phyloP scores from a whole-genome alignment of 2,329 filamentous ascomycete genomes.

The Huntiella abstrusa region DNA sequence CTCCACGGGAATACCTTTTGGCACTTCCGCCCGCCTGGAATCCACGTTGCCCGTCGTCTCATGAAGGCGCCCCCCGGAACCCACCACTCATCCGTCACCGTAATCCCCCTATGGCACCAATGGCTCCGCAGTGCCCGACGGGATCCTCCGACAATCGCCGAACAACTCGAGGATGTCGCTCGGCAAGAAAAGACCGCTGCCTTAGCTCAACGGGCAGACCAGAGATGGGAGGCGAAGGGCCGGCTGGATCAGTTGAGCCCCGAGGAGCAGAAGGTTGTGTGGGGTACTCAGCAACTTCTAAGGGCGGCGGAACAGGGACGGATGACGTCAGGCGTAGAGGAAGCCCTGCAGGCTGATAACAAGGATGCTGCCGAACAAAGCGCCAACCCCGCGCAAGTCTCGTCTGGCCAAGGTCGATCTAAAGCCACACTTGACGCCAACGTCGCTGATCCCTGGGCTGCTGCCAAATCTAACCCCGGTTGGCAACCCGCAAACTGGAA shows the following conservation, averaged over 20 bases:
- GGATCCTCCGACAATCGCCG: conserved; percentile 34
- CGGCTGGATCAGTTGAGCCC: conserved; percentile 26
- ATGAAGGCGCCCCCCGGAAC: conserved; percentile 37
- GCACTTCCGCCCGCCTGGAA: conserved; percentile 39
- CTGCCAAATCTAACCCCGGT: conserved; percentile 35
- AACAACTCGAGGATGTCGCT: conserved; percentile 34
- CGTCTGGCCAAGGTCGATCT: background rate
- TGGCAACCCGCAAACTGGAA: conserved; percentile 50
- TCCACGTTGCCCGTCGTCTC: conserved; percentile 31
- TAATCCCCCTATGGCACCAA: conserved; percentile 47
- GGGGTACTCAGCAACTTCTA: conserved; percentile 7
- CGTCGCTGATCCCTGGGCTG: conserved; percentile 38
- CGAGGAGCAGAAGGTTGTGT: conserved; percentile 12
- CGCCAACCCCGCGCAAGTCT: background rate
- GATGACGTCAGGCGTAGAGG: background rate
- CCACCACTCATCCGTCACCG: conserved; percentile 34
- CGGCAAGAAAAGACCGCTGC: conserved; percentile 34
- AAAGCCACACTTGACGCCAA: conserved; percentile 12
- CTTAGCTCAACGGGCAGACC: conserved; percentile 42
- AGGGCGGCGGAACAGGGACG: background rate
- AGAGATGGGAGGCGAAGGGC: conserved; percentile 42
- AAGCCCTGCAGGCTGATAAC: conserved; percentile 12
- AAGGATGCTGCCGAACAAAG: background rate
- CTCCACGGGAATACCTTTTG: conserved; percentile 50
- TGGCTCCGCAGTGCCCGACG: conserved; percentile 44